phyloP scores from a whole-genome alignment of 2,329 filamentous ascomycete genomes.

The Diaporthe vexans region DNA sequence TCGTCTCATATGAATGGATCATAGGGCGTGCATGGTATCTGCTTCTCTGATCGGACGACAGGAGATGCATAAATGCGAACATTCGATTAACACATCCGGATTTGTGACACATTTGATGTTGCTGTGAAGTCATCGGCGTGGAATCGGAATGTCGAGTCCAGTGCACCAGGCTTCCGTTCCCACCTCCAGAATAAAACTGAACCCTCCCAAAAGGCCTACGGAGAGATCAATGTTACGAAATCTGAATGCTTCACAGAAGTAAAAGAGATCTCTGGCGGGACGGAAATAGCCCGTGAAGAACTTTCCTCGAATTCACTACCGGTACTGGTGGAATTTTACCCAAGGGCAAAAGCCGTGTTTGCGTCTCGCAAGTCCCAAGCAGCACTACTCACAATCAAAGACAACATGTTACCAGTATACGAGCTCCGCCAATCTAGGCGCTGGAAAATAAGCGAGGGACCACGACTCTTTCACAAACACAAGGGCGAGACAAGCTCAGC shows the following conservation, averaged over 20 bases:
- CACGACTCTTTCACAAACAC: background rate
- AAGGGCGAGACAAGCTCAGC: slow-evolving; percentile 33
- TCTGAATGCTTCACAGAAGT: background rate
- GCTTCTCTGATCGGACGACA: too few relatives aligned
- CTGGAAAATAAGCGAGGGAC: slow-evolving; percentile 27
- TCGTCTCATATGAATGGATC: too few relatives aligned
- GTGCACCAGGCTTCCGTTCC: too few relatives aligned
- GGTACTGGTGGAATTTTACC: background rate
- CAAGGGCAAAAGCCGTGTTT: background rate
- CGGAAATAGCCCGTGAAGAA: background rate
- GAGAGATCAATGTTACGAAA: background rate
- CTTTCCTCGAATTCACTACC: background rate
- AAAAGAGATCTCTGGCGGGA: background rate
- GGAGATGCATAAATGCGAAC: too few relatives aligned
- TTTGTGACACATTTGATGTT: background rate
- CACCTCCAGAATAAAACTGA: background rate
- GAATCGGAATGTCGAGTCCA: too few relatives aligned
- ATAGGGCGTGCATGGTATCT: too few relatives aligned
- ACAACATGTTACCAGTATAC: background rate
- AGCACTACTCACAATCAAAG: background rate
- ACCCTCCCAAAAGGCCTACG: background rate
- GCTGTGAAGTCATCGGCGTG: background rate
- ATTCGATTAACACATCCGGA: too few relatives aligned
- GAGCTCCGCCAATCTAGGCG: slow-evolving; percentile 1
- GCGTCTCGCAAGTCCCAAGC: background rate